Percentiles rank a stretch among this genome's conserved stretches.
phyloP scores from a whole-genome alignment of 2,329 filamentous ascomycete species.

The Rutstroemia sp. region DNA sequence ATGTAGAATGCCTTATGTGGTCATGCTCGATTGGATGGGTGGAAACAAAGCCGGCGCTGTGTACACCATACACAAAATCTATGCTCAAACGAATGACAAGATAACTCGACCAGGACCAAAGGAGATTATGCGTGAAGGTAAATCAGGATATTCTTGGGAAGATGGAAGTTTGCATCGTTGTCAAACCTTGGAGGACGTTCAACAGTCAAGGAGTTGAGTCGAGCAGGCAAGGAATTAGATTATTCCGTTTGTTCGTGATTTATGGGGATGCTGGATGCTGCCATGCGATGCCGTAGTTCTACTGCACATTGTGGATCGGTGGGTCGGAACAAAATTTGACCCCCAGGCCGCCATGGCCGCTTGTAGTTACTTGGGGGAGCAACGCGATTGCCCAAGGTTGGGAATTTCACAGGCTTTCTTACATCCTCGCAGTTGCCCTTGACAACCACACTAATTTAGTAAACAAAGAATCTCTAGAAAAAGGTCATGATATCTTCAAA shows the following conservation, averaged over 20 bases:
- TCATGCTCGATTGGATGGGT: slow-evolving; percentile 14
- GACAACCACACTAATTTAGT: slow-evolving; percentile 8
- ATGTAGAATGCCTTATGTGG: slow-evolving; percentile 8
- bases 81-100: neutral
- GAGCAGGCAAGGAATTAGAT: no score
- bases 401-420: neutral
- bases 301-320: neutral
- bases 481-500: neutral
- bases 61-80: slow-evolving; percentile 2
- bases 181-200: neutral
- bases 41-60: slow-evolving; percentile 1
- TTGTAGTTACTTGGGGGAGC: neutral
- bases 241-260: no score
- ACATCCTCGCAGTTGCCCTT: slow-evolving; percentile 1
- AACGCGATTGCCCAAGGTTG: neutral
- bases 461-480: slow-evolving; percentile 10
- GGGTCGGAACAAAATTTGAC: neutral
- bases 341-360: neutral
- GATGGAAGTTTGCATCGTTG: neutral
- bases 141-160: slow-evolving; percentile 1
- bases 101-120: neutral
- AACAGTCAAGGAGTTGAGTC: no score
- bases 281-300: neutral
- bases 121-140: neutral
- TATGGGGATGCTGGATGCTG: neutral